phyloP scores from a whole-genome alignment of 164 flowering plant genomes.

The Paratinospora sagittata region DNA sequence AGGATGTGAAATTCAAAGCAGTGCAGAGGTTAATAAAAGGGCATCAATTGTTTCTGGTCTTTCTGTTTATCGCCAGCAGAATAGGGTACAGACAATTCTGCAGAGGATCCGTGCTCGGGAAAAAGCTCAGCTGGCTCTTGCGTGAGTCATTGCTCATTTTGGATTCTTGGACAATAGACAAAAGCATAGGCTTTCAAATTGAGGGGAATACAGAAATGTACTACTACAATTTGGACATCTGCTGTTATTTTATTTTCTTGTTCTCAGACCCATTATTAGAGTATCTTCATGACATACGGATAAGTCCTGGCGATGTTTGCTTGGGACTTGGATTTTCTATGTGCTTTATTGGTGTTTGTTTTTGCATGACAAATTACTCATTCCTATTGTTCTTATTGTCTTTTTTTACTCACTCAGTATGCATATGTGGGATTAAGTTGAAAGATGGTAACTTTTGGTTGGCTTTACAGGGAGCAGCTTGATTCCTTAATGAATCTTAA shows the following conservation, averaged over 20 bases:
- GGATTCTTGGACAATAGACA: conserved; percentile 21
- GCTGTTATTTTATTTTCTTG: conserved; percentile 10
- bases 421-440: conserved; percentile 21
- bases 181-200: conserved; percentile 11
- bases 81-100: conserved; percentile 75
- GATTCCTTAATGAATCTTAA: conserved; percentile 65
- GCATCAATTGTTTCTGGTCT: conserved; percentile 61
- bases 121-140: conserved; percentile 89
- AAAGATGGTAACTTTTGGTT: conserved; percentile 38
- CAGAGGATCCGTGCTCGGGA: conserved; percentile 74
- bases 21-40: conserved; percentile 39
- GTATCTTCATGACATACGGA: conserved; percentile 13
- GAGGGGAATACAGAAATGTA: conserved; percentile 19
- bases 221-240: conserved; percentile 17
- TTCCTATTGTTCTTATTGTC: not conserved
- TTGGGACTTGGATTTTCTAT: conserved; percentile 7
- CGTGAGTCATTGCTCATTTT: conserved; percentile 69
- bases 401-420: conserved; percentile 12
- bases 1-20: conserved; percentile 31
- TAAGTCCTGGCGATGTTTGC: not conserved
- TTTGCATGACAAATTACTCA: not conserved
- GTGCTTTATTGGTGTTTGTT: conserved; percentile 5
- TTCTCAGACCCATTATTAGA: conserved; percentile 9
- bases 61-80: conserved; percentile 77
- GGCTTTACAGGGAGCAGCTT: conserved; percentile 86